Percentiles rank a stretch among this genome's conserved stretches.
Evolutionary conservation across 2,329 filamentous ascomycete species (phyloP).

Genomic region (Neofusicoccum kwambonambiense): DNA sequence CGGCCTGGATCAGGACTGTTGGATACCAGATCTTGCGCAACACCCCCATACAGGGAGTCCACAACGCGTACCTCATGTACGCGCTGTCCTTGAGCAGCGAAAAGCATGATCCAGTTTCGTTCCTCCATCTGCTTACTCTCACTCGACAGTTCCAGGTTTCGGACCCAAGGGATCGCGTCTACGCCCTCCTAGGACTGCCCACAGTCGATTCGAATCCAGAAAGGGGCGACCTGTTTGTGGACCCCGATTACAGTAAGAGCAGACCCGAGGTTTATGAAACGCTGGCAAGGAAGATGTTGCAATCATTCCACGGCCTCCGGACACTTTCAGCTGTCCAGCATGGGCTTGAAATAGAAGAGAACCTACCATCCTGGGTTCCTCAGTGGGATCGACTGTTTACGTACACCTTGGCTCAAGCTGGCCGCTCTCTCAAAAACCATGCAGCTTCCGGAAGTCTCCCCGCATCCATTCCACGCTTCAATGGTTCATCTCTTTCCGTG

Average conservation of each 20-base stretch:
- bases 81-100: slow-evolving; percentile 17
- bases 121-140: slow-evolving; percentile 16
- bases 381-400: slow-evolving; percentile 19
- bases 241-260: slow-evolving; percentile 20
- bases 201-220: slow-evolving; percentile 12
- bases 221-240: slow-evolving; percentile 4
- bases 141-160: slow-evolving; percentile 20
- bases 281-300: slow-evolving; percentile 14
- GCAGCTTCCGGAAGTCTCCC: not conserved
- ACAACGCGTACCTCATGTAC: slow-evolving; percentile 21
- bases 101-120: slow-evolving; percentile 16
- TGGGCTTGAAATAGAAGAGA: not conserved
- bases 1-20: slow-evolving; percentile 6
- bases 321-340: slow-evolving; percentile 21
- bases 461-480: not conserved
- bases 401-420: slow-evolving; percentile 12
- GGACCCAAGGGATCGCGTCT: slow-evolving; percentile 21
- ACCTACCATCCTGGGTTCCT: slow-evolving; percentile 20
- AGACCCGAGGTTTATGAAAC: slow-evolving; percentile 6
- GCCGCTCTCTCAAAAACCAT: not conserved
- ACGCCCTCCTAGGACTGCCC: slow-evolving; percentile 19
- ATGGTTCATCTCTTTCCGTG: not conserved
- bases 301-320: not conserved
- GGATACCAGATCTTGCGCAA: slow-evolving; percentile 18
- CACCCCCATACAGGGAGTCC: slow-evolving; percentile 15